A percentile compares a stretch with the other conserved stretches of the same genome.
These are phyloP conservation scores for Laetiporus sulphureus DNA, from an alignment of 1,284 basidiomycete species.

Conservation along the genomic window DNA sequence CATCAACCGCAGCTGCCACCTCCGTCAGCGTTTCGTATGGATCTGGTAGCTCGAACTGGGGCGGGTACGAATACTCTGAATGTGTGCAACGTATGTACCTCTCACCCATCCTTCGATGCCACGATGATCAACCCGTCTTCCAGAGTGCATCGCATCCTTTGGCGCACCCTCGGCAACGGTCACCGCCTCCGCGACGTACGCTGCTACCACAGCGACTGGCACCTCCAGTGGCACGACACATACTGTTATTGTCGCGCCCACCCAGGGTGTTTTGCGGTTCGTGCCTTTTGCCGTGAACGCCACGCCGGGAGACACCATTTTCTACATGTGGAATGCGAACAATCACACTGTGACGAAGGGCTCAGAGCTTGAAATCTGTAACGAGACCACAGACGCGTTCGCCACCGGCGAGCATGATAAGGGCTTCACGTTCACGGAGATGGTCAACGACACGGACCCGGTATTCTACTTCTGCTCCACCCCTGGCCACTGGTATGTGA, in stretches of 20 bases:
- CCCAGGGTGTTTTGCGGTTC: constrained; percentile 67
- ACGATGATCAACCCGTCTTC: too few relatives aligned
- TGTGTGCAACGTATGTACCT: constrained; percentile 60
- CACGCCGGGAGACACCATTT: constrained; percentile 66
- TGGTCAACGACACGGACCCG: constrained; percentile 65
- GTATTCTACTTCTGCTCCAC: constrained; percentile 69
- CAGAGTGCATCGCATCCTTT: constrained; percentile 62
- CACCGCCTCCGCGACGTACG: constrained; percentile 35
- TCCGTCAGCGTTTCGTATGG: constrained; percentile 37
- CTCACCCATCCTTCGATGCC: background rate
- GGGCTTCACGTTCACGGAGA: constrained; percentile 60
- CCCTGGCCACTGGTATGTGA: constrained; percentile 46
- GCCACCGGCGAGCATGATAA: constrained; percentile 56
- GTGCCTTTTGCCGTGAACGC: constrained; percentile 70
- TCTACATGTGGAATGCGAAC: constrained; percentile 68
- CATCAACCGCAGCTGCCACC: constrained; percentile 8
- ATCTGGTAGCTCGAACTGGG: constrained; percentile 59
- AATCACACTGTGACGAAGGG: constrained; percentile 75
- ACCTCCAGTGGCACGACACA: constrained; percentile 47
- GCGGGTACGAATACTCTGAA: constrained; percentile 50
- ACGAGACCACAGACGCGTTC: constrained; percentile 59
- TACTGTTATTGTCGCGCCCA: constrained; percentile 71
- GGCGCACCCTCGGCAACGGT: constrained; percentile 32
- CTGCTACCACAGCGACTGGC: constrained; percentile 22
- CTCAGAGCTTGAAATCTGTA: constrained; percentile 59